phyloP scores from a whole-genome alignment of 169 alveolate genomes.

The Plasmodium sp. region DNA sequence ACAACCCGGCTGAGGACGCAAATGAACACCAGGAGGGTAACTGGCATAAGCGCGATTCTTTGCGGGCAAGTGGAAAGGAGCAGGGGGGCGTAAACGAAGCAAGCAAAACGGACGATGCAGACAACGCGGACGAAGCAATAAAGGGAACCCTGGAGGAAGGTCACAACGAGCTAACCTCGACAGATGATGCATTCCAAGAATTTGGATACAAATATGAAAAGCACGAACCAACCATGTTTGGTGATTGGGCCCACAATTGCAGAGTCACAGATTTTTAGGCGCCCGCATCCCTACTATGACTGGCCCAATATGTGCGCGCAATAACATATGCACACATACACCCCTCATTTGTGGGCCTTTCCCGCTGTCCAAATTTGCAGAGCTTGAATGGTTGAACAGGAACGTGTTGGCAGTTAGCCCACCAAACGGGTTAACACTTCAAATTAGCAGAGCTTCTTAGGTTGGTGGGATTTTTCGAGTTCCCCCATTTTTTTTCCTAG shows the following conservation, averaged over 20 bases:
- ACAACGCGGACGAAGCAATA: background rate
- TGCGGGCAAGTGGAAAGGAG: background rate
- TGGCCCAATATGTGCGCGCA: background rate
- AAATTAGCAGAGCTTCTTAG: background rate
- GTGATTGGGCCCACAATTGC: constrained; percentile 87
- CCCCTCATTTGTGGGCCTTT: background rate
- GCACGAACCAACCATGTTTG: constrained; percentile 88
- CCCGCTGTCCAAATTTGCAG: background rate
- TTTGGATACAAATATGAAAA: constrained; percentile 80
- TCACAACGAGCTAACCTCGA: background rate
- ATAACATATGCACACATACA: background rate
- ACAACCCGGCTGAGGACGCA: background rate
- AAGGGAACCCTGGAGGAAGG: background rate
- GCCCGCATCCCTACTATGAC: background rate
- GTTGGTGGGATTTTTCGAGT: background rate
- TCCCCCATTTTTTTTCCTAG: background rate
- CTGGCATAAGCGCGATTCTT: background rate
- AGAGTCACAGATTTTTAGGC: constrained; percentile 84
- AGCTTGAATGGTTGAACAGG: background rate
- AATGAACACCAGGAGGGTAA: background rate
- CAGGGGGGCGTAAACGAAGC: background rate
- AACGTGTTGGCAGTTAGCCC: background rate
- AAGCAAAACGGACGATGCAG: background rate
- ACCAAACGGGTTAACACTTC: background rate
- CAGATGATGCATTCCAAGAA: constrained; percentile 55